A percentile compares a stretch with the other conserved stretches of the same genome.
Evolutionary conservation across 441 rosid species (phyloP).

Genomic region (Populus hybrid): DNA sequence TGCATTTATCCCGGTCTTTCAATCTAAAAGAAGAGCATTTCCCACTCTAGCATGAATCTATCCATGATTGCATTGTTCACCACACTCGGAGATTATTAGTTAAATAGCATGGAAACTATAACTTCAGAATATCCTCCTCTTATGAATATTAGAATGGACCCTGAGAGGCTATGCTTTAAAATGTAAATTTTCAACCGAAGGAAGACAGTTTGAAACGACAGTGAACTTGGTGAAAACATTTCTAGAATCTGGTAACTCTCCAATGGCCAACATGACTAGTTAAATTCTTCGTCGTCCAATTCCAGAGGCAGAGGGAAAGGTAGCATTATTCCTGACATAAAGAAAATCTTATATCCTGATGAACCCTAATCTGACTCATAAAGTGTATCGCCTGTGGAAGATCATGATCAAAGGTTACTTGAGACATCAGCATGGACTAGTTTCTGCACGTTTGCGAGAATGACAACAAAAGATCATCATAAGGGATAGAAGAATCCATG

Average conservation of each 20-base stretch:
- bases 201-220: not conserved
- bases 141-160: not conserved
- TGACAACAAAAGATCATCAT: conserved; percentile 15
- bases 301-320: not conserved
- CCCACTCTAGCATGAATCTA: not conserved
- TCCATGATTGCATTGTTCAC: not conserved
- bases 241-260: not conserved
- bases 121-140: too few species aligned
- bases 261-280: not conserved
- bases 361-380: not conserved
- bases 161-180: not conserved
- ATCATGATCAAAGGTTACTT: not conserved
- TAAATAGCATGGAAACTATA: not conserved
- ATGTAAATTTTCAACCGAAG: too few species aligned
- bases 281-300: not conserved
- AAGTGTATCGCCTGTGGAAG: not conserved
- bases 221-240: not conserved
- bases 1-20: not conserved
- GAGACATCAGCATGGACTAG: conserved; percentile 17
- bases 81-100: not conserved
- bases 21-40: too few species aligned
- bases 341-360: not conserved
- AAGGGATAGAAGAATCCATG: conserved; percentile 17
- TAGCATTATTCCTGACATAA: not conserved
- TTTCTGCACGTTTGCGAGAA: conserved; percentile 10